Base-by-base conservation (phyloP, 2,329 filamentous ascomycete species). In the Coniochaeta pulveracea region DNA sequence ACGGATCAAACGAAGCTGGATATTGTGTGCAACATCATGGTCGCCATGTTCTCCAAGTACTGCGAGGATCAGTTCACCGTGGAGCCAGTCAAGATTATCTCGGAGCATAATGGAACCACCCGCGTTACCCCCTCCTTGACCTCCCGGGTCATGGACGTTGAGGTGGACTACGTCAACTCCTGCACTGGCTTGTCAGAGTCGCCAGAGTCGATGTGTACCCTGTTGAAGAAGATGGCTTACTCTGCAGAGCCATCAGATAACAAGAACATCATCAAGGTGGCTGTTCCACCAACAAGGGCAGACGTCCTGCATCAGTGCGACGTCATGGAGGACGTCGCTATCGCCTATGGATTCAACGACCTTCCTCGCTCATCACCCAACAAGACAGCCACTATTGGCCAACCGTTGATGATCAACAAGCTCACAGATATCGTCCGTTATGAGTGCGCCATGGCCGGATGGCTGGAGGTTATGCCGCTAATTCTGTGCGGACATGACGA, bases 401-500 rank as follows among this genome's bases (percentile, higher is more conserved):
- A 85, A 37, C 85, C 88, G 8, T 69, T 96, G 8, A 74, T 77
- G 39, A 80, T 98, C 60, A 98, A 98, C 70, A 96, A 95, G 62
- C 79, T 98, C 25, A 72, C 72, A 40, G 93, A 98, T 50, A 93
- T 96, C 45, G 75, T 96, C 38, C 81, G 91, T 34, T 64, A 78
- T 35, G 91, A 98, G 57, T 75, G 83, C 33, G 89, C 88, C 35
- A 91, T 94, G 76, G 81, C 89, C 5, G 91, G 91, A 38, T 98
- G 91, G 91, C 80, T 76, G 35, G 91, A 98, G 63, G 89, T 94
- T 36, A 80, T 98, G 73, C 89, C 91, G 17, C 69, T 98, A 18
- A 96, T 94, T 45, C 75, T 98, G 35, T 98, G 91, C 69, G 93
- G 85, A 28, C 86, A 95, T 56, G 89, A 96, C 51, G 91, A 98